phyloP scores from a whole-genome alignment of 768 basidiomycete genomes.

The Leucosporidium yakuticum region DNA sequence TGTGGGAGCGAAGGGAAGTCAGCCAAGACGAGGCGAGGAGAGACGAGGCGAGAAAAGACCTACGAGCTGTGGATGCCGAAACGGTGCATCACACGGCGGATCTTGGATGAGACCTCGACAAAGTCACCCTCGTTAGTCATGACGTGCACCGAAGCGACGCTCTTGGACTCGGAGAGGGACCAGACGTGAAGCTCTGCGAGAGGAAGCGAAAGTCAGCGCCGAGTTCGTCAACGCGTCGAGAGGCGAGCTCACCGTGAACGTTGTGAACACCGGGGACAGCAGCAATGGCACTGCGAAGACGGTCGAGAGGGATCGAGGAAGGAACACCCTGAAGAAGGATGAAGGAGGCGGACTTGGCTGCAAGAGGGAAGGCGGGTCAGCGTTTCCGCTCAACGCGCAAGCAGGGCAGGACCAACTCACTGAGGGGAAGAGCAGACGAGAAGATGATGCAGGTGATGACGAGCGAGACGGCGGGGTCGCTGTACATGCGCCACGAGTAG shows the following conservation, averaged over 20 bases:
- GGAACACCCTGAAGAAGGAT: constrained; percentile 94
- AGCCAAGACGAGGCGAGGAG: background rate
- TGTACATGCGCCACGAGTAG: constrained; percentile 82
- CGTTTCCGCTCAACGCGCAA: background rate
- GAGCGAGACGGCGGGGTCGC: constrained; percentile 86
- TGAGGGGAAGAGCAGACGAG: constrained; percentile 82
- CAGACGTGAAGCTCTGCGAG: constrained; percentile 78
- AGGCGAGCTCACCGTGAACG: constrained; percentile 54
- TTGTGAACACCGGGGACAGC: constrained; percentile 76
- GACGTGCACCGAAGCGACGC: constrained; percentile 93
- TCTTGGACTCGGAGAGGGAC: constrained; percentile 92
- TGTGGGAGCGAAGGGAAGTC: background rate
- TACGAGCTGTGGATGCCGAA: constrained; percentile 80
- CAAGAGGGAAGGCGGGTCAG: constrained; percentile 20
- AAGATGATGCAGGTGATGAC: constrained; percentile 95
- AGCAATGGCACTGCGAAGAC: constrained; percentile 73
- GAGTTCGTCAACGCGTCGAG: no score
- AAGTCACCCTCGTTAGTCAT: constrained; percentile 77
- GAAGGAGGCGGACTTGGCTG: constrained; percentile 74
- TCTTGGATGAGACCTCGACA: constrained; percentile 78
- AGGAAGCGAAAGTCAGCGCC: background rate
- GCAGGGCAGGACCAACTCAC: constrained; percentile 34
- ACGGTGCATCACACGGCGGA: constrained; percentile 75
- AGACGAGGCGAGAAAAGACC: background rate
- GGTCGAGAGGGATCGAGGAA: constrained; percentile 77